These are phyloP conservation scores for Boletellus sp. DNA, from an alignment of 768 basidiomycete species.

Conservation along the genomic window DNA sequence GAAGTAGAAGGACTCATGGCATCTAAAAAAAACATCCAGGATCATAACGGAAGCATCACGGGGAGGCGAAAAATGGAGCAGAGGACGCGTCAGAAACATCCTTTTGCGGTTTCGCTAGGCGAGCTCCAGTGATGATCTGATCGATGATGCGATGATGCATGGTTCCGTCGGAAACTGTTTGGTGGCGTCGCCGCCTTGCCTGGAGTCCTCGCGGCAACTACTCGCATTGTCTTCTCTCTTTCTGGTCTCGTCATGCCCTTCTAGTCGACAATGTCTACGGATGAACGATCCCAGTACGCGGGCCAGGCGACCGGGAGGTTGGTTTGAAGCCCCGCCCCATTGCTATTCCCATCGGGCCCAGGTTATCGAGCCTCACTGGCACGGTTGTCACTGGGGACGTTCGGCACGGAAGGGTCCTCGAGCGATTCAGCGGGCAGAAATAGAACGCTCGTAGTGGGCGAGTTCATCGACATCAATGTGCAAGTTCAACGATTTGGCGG, in stretches of 20 bases:
- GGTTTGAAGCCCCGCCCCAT: conserved; percentile 46
- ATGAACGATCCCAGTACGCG: neutral
- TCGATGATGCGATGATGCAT: no score
- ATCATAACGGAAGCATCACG: neutral
- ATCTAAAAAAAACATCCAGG: neutral
- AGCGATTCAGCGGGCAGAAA: conserved; percentile 11
- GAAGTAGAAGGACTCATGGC: neutral
- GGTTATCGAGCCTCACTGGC: conserved; percentile 49
- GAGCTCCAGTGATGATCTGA: no score
- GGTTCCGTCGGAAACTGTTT: no score
- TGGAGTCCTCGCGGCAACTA: conserved; percentile 50
- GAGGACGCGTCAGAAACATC: neutral
- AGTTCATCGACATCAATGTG: conserved; percentile 7
- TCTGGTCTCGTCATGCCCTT: conserved; percentile 52
- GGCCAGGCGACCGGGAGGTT: neutral
- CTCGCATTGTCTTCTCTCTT: conserved; percentile 51
- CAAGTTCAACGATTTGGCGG: no score
- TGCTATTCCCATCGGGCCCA: conserved; percentile 64
- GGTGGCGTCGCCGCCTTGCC: no score
- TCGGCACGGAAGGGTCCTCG: conserved; percentile 5
- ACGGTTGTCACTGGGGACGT: conserved; percentile 17
- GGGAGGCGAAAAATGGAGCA: neutral
- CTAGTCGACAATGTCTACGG: conserved; percentile 65
- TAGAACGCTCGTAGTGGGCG: neutral
- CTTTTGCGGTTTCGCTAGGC: conserved; percentile 6